Base-by-base conservation (phyloP, 345 rosid species). In the Kandelia obovata region DNA sequence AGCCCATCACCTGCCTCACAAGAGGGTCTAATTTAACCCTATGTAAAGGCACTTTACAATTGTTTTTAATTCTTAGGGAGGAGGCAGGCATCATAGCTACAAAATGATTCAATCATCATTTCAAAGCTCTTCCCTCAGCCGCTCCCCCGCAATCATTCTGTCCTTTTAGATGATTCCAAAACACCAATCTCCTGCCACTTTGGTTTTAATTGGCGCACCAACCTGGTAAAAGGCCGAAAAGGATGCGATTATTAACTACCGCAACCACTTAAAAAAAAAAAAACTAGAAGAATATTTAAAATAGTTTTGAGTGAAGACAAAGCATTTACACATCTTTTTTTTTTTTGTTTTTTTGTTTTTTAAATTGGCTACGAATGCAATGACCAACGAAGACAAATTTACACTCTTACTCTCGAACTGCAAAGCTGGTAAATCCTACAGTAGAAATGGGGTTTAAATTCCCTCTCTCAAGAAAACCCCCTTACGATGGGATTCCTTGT, bases 51-150 rank as follows among this genome's bases (percentile, higher is more conserved):
- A 43, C 19, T 43, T 13, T 13, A 43, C 13, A 13, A 43, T 43
- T 21, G 21, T 43, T 16, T 21, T 21, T 10, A 25, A 30, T 49
- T 58, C 57, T 43, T 25, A 2, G 31, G 23, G 21, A 43, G 10
- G 31, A 43, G 10, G 31, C 31, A 21, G 56, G 56, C 21, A 59
- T 49, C 26, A 47, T 32, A 34, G 23, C n/a, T 25, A 19, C 53
- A 69, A 52, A 69, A 69, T 69, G 66, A 69, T 69, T 69, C 59
- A 32, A 60, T 69, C 35, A 69, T 69, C 51, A 69, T 69, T 69
- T 8, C 52, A 61, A 61, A 49, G 23, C 59, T n/a, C 47, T 43
- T 19, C 15, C 16, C 49, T 3, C 13, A 15, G 49, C 49, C 13
- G 17, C 49, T 43, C 3, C 73, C 46, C 73, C 46, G 11, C 74